Evolutionary conservation across 305 asterid species (phyloP).

Genomic region (Fraxinus albicans): DNA sequence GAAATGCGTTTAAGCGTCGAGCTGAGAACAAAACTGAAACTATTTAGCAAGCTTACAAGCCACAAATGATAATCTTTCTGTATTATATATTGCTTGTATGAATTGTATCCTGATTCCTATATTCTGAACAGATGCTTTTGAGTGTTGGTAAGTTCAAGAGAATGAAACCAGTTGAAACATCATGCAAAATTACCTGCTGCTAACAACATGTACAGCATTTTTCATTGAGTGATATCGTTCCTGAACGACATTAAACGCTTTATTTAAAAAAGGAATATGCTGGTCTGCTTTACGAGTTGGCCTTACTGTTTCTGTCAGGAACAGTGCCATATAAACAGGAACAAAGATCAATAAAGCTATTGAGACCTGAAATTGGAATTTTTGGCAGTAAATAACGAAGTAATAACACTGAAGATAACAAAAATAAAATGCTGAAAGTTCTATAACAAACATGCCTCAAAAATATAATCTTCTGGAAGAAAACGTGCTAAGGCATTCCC

Average conservation of each 20-base stretch:
- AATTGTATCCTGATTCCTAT: background rate
- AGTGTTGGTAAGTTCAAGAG: background rate
- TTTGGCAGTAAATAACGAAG: slow-evolving; percentile 9
- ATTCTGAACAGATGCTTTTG: background rate
- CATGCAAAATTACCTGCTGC: slow-evolving; percentile 47
- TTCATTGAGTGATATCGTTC: slow-evolving; percentile 71
- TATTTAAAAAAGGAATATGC: slow-evolving; percentile 38
- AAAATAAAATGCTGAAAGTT: background rate
- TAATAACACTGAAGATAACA: slow-evolving; percentile 4
- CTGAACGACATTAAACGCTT: slow-evolving; percentile 46
- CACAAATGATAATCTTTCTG: background rate
- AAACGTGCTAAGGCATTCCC: slow-evolving; percentile 85
- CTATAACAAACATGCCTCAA: slow-evolving; percentile 46
- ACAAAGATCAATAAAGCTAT: slow-evolving; percentile 59
- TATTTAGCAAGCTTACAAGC: slow-evolving; percentile 18
- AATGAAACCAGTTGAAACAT: background rate
- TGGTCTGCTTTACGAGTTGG: slow-evolving; percentile 37
- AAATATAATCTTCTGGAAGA: slow-evolving; percentile 70
- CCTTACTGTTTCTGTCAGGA: slow-evolving; percentile 64
- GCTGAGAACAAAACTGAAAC: slow-evolving; percentile 40
- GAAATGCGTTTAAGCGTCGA: slow-evolving; percentile 67
- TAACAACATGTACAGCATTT: slow-evolving; percentile 60
- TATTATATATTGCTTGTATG: background rate
- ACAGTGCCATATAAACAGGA: slow-evolving; percentile 65
- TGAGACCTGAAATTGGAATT: slow-evolving; percentile 60